A percentile compares a stretch with the other conserved stretches of the same genome.
These are phyloP conservation scores for Wickerhamiella sergipiensis DNA, from an alignment of 805 yeast genomes.

Conservation along the genomic window DNA sequence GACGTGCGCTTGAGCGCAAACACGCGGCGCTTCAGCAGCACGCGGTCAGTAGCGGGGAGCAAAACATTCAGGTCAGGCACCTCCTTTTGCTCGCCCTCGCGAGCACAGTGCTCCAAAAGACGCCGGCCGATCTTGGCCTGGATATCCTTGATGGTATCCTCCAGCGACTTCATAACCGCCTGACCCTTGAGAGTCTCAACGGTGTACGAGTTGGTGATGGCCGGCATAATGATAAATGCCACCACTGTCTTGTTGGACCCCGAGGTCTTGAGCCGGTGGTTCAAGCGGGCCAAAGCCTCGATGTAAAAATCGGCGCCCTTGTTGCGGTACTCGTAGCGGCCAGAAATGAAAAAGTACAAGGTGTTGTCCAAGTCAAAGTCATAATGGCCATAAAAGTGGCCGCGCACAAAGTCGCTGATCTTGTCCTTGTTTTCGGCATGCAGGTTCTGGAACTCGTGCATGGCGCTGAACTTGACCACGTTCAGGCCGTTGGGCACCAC, in stretches of 20 bases:
- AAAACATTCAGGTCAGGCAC: slow-evolving; percentile 72
- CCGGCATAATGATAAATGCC: slow-evolving; percentile 97
- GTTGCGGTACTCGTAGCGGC: slow-evolving; percentile 91
- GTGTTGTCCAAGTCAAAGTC: slow-evolving; percentile 93
- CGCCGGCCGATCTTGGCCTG: slow-evolving; percentile 77
- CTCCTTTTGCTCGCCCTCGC: slow-evolving; percentile 39
- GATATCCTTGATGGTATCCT: slow-evolving; percentile 76
- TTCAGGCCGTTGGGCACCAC: slow-evolving; percentile 93
- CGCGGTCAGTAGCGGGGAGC: slow-evolving; percentile 76
- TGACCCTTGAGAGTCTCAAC: slow-evolving; percentile 93
- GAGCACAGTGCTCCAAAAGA: slow-evolving; percentile 79
- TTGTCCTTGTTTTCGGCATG: slow-evolving; percentile 86
- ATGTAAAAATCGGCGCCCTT: slow-evolving; percentile 94
- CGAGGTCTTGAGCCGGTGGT: slow-evolving; percentile 67
- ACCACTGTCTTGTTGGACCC: slow-evolving; percentile 87
- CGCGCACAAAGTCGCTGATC: slow-evolving; percentile 87
- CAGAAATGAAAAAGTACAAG: slow-evolving; percentile 88
- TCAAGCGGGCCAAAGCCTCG: slow-evolving; percentile 83
- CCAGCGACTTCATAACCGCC: slow-evolving; percentile 86
- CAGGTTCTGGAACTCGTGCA: slow-evolving; percentile 93
- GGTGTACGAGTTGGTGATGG: slow-evolving; percentile 83
- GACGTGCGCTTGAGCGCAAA: slow-evolving; percentile 82
- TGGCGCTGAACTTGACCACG: slow-evolving; percentile 92
- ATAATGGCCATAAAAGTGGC: slow-evolving; percentile 93
- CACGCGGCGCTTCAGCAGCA: slow-evolving; percentile 79